Evolutionary conservation across 371 early-diverging fungal species (phyloP).

Genomic region (Apophysomyces sp.): DNA sequence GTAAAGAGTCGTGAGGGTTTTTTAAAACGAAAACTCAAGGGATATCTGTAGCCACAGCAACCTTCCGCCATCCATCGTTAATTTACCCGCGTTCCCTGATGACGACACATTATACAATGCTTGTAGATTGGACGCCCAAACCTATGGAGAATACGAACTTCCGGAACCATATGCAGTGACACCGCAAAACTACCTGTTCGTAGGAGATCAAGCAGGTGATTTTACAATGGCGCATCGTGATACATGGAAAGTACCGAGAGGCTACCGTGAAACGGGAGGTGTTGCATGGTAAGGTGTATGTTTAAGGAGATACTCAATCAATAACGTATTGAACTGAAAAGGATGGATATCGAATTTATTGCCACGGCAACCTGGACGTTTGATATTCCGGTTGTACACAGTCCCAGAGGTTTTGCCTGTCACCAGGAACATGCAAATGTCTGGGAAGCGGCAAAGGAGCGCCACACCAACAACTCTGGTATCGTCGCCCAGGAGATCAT

Average conservation of each 20-base stretch:
- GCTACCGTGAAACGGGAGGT: constrained; percentile 44
- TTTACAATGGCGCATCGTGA: constrained; percentile 48
- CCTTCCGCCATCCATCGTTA: constrained; percentile 41
- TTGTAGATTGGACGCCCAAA: constrained; percentile 27
- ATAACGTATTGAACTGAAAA: background rate
- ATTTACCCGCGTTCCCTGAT: constrained; percentile 30
- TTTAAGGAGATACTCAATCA: background rate
- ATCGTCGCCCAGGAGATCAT: constrained; percentile 27
- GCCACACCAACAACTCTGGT: constrained; percentile 22
- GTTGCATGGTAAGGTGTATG: constrained; percentile 36
- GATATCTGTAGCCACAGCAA: constrained; percentile 28
- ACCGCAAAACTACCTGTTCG: constrained; percentile 23
- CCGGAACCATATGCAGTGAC: constrained; percentile 22
- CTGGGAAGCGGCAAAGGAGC: constrained; percentile 36
- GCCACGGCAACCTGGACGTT: constrained; percentile 38
- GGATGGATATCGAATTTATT: constrained; percentile 48
- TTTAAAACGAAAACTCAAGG: background rate
- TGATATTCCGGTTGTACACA: constrained; percentile 32
- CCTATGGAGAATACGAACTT: constrained; percentile 36
- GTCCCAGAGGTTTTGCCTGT: constrained; percentile 32
- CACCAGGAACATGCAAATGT: constrained; percentile 45
- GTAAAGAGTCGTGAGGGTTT: constrained; percentile 15
- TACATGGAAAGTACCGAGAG: constrained; percentile 40
- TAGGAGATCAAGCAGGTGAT: constrained; percentile 46
- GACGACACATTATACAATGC: constrained; percentile 39